Conservation (phyloP, 768 basidiomycete species). For the Leucogyrophana mollusca region DNA sequence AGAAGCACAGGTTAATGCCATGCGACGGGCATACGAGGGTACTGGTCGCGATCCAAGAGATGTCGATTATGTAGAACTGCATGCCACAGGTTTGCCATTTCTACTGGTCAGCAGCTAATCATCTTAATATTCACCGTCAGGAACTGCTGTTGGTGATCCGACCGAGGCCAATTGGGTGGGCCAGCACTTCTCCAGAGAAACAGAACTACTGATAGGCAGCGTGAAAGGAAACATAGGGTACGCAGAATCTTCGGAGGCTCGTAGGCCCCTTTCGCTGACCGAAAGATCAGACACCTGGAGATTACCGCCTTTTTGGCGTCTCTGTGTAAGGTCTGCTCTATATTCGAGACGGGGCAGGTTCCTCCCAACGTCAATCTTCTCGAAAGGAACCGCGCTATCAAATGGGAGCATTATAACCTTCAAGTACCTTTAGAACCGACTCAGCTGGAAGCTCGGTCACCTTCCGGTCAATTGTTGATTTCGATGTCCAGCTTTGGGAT, state of each 20-base stretch:
- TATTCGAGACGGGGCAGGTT: conserved; percentile 33
- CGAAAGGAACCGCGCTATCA: conserved; percentile 35
- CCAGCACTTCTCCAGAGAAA: conserved; percentile 28
- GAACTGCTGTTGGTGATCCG: conserved; percentile 48
- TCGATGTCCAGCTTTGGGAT: conserved; percentile 45
- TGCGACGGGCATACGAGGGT: conserved; percentile 33
- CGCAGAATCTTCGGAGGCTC: conserved; percentile 6
- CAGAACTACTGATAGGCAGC: conserved; percentile 39
- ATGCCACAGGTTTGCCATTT: conserved; percentile 38
- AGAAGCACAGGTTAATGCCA: conserved; percentile 34
- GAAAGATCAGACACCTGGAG: conserved; percentile 36
- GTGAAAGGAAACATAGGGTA: conserved; percentile 49
- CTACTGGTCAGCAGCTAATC: no score
- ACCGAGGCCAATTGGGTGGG: conserved; percentile 51
- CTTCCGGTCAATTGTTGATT: conserved; percentile 29
- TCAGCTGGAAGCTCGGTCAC: conserved; percentile 9
- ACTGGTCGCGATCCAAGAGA: conserved; percentile 34
- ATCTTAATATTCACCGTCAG: conserved; percentile 7
- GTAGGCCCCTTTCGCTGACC: conserved; percentile 17
- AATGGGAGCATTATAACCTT: conserved; percentile 37
- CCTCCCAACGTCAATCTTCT: conserved; percentile 41
- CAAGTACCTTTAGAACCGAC: conserved; percentile 28
- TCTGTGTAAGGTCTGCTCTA: conserved; percentile 40
- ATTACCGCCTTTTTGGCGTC: conserved; percentile 45
- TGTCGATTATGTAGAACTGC: conserved; percentile 49